Conservation (phyloP, 176 grass and related monocot species). For the Oropetium thomaeum region DNA sequence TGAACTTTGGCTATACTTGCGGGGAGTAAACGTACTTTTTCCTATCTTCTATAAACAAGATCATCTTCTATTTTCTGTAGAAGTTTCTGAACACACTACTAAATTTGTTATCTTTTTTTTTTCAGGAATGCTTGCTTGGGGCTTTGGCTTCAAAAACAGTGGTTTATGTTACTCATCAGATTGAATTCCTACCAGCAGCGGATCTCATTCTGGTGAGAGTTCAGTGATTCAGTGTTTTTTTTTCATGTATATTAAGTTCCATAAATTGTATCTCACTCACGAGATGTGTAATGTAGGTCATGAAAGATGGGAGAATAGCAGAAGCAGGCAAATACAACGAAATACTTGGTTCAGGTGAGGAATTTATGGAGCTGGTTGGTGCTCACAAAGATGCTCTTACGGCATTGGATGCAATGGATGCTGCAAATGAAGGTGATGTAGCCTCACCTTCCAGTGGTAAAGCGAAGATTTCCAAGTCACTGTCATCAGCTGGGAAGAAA, state of each 20-base stretch:
- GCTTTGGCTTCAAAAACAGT: slow-evolving; percentile 74
- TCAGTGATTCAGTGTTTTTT: not conserved
- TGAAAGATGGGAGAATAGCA: slow-evolving; percentile 74
- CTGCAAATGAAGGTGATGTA: not conserved
- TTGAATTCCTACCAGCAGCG: slow-evolving; percentile 83
- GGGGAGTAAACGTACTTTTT: too few relatives aligned
- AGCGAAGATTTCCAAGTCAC: slow-evolving; percentile 10
- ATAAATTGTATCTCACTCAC: not conserved
- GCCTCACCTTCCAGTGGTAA: slow-evolving; percentile 6
- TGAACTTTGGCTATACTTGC: too few relatives aligned
- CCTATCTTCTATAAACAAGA: not conserved
- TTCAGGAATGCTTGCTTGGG: slow-evolving; percentile 80
- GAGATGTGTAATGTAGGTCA: slow-evolving; percentile 37
- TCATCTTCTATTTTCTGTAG: not conserved
- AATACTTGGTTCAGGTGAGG: slow-evolving; percentile 52
- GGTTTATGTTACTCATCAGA: slow-evolving; percentile 91
- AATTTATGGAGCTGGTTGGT: slow-evolving; percentile 80
- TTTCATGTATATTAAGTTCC: slow-evolving; percentile 2
- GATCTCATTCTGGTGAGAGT: slow-evolving; percentile 83
- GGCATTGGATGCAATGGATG: slow-evolving; percentile 35
- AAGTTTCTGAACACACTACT: not conserved
- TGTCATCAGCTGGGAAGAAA: slow-evolving; percentile 33
- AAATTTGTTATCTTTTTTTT: slow-evolving; percentile 8
- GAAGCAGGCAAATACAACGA: slow-evolving; percentile 71
- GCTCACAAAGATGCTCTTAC: slow-evolving; percentile 70